Evolutionary conservation across 495 filamentous ascomycete genomes (phyloP), one percentile per base, ranked within the genome.

Genomic region (Cercophora samala): DNA sequence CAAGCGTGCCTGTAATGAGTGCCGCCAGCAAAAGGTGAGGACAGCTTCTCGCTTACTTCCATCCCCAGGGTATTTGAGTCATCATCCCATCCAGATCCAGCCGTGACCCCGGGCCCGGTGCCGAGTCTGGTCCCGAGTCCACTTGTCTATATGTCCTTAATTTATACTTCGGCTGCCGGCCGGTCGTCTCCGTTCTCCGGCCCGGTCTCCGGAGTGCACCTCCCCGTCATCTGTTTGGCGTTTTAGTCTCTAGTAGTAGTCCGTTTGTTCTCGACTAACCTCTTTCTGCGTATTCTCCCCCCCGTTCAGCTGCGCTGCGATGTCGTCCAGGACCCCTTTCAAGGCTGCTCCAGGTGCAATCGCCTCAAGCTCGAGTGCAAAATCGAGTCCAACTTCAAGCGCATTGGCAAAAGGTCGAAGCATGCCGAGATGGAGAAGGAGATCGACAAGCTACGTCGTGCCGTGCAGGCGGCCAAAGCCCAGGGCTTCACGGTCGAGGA

Each of bases 371-470:
- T 97, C 66, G 86, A 88, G 24, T 97, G 93, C 84, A 92, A 92
- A 72, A 96, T 97, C 75, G 92, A 96, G 75, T 91, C 90, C 67
- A 93, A 93, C 73, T 97, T 97, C 81, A 96, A 95, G 79, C 90
- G 93, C 61, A 84, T 96, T 42, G 93, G 92, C 62, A 97, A 97
- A 82, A 88, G 93, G 60, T 91, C 87, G 66, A 91, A 91, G 72
- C 92, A 96, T 78, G 91, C 91, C 58, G 93, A 96, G 77, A 96
- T 96, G 92, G 93, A 95, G 74, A 91, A 90, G 78, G 88, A 92
- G 80, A 88, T 92, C 70, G 88, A 89, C 60, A 80, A 79, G 64
- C 74, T 82, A 63, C 78, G 80, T 56, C 78, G 76, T 29, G 83
- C 76, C 67, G 78, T 85, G 59, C 75, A 81, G 60, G 73, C 72